Conservation (phyloP, 352 stramenopile genomes). For the Pythium brachiatum region DNA sequence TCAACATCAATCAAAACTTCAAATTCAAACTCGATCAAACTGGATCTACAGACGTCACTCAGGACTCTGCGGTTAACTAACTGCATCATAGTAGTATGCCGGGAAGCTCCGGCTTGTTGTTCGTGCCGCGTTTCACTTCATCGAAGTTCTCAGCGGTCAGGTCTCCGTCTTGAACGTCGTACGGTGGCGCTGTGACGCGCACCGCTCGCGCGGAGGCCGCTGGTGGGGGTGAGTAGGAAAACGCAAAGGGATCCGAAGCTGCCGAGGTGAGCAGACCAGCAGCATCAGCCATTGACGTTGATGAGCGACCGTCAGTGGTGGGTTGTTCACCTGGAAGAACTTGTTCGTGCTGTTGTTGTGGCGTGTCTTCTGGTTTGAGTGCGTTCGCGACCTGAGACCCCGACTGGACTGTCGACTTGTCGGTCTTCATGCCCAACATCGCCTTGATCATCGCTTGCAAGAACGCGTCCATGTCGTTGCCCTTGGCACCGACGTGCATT, state of each 20-base stretch:
- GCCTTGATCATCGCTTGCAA: constrained; percentile 11
- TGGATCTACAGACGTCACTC: neutral
- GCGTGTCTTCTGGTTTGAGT: neutral
- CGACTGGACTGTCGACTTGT: neutral
- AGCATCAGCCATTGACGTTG: neutral
- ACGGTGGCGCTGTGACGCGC: neutral
- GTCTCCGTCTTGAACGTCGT: neutral
- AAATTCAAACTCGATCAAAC: neutral
- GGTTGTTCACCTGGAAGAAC: neutral
- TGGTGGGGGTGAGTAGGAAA: neutral
- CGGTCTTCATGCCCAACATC: neutral
- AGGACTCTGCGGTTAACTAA: neutral
- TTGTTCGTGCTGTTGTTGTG: neutral
- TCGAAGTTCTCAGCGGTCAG: neutral
- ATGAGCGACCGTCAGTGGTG: neutral
- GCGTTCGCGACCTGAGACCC: neutral
- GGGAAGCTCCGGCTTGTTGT: too few species aligned
- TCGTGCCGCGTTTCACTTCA: too few species aligned
- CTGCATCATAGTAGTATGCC: too few species aligned
- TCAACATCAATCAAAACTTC: constrained; percentile 3
- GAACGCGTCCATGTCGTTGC: constrained; percentile 17
- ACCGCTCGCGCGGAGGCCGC: neutral
- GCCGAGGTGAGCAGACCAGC: neutral
- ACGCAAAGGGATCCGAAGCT: neutral
- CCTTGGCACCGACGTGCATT: constrained; percentile 17